These are phyloP conservation scores for Miamiensis avidus DNA, from an alignment of 169 alveolate species.

Conservation along the genomic window DNA sequence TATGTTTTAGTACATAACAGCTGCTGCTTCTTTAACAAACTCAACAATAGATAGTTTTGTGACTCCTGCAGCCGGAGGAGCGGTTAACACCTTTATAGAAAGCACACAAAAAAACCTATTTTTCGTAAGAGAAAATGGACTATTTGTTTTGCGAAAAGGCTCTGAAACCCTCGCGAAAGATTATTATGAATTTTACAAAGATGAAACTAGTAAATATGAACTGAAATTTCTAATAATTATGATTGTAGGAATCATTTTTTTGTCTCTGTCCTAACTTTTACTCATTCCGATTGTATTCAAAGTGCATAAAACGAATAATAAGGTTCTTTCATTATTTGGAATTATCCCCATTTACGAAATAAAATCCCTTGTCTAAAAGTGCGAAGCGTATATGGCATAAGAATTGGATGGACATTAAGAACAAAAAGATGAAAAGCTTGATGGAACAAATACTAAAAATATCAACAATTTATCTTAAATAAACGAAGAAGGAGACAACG, in stretches of 20 bases:
- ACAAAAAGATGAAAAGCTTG: conserved; percentile 23
- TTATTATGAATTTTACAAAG: conserved; percentile 20
- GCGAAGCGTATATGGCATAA: conserved; percentile 23
- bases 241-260: conserved; percentile 32
- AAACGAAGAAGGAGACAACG: neutral
- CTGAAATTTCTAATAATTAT: conserved; percentile 22
- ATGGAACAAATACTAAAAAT: conserved; percentile 1
- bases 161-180: neutral
- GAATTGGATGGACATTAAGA: conserved; percentile 11
- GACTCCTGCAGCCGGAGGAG: neutral
- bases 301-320: conserved; percentile 38
- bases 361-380: conserved; percentile 20
- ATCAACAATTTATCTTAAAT: neutral
- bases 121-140: conserved; percentile 38
- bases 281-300: conserved; percentile 33
- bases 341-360: conserved; percentile 29
- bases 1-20: conserved; percentile 38
- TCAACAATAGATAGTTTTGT: conserved; percentile 12
- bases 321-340: conserved; percentile 43
- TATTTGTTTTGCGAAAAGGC: conserved; percentile 29
- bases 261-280: conserved; percentile 26
- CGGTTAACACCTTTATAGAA: conserved; percentile 15
- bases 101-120: conserved; percentile 24
- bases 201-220: neutral
- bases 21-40: conserved; percentile 36